Conservation (phyloP, 1,284 basidiomycete species). For the Fomitopsis pinicola region DNA sequence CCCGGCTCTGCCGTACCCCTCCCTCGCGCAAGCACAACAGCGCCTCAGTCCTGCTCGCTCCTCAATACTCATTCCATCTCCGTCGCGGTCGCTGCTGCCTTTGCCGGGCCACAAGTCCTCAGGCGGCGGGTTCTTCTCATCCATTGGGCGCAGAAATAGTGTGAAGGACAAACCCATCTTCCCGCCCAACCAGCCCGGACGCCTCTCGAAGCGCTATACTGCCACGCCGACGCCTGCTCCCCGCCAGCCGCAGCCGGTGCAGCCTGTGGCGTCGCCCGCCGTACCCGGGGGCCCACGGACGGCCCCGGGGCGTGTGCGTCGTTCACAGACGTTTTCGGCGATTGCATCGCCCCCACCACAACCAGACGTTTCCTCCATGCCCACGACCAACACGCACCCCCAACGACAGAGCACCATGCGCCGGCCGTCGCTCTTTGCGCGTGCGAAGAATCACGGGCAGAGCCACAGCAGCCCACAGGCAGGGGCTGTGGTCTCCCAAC, state of each 20-base stretch:
- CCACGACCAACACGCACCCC: slow-evolving; percentile 7
- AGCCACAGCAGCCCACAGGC: slow-evolving; percentile 6
- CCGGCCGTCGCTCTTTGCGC: slow-evolving; percentile 47
- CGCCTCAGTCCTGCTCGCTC: slow-evolving; percentile 18
- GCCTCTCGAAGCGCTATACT: slow-evolving; percentile 39
- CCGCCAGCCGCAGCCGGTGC: slow-evolving; percentile 28
- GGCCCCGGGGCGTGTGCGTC: slow-evolving; percentile 53
- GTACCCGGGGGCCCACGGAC: slow-evolving; percentile 77
- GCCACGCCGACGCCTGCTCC: slow-evolving; percentile 22
- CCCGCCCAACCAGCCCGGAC: slow-evolving; percentile 24
- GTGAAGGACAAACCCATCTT: slow-evolving; percentile 33
- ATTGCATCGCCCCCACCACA: slow-evolving; percentile 30
- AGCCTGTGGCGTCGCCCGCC: slow-evolving; percentile 41
- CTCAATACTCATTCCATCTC: slow-evolving; percentile 28
- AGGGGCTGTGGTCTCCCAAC: slow-evolving; percentile 1
- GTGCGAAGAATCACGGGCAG: slow-evolving; percentile 19
- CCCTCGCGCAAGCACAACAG: slow-evolving; percentile 36
- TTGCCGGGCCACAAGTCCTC: slow-evolving; percentile 34
- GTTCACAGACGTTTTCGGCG: slow-evolving; percentile 63
- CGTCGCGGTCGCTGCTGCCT: slow-evolving; percentile 29
- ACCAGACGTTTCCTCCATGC: slow-evolving; percentile 6
- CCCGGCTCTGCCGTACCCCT: slow-evolving; percentile 70
- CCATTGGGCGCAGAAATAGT: slow-evolving; percentile 69
- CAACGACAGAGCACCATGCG: slow-evolving; percentile 42
- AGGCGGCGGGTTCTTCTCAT: slow-evolving; percentile 63